Evolutionary conservation across 108 stramenopile genomes (phyloP).

Genomic region (Aurantiochytrium sp.): DNA sequence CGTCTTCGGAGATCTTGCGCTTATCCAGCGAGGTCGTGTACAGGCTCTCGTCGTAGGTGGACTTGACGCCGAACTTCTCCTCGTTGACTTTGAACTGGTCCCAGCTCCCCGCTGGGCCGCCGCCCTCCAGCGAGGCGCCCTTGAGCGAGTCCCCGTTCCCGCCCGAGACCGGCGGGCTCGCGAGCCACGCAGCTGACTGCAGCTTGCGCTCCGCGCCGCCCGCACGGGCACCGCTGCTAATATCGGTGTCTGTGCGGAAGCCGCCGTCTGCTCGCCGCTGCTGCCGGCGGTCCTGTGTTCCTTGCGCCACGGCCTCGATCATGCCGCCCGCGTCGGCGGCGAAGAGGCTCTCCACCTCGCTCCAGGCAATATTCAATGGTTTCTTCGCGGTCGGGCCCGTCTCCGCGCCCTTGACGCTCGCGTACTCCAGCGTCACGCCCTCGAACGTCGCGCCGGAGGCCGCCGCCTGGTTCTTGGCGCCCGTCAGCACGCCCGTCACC

Average conservation of each 20-base stretch:
- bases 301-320: not conserved
- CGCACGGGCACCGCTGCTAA: not conserved
- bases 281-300: not conserved
- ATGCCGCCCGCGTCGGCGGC: not conserved
- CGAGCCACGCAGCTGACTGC: not conserved
- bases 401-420: not conserved
- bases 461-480: not conserved
- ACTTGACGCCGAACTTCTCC: conserved; percentile 74
- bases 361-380: not conserved
- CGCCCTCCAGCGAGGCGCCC: not conserved
- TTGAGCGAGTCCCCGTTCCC: not conserved
- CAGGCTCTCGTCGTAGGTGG: conserved; percentile 86
- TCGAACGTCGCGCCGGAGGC: not conserved
- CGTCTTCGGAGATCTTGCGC: conserved; percentile 55
- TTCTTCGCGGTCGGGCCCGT: not conserved
- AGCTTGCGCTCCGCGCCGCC: not conserved
- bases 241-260: not conserved
- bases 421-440: not conserved
- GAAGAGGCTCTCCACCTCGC: not conserved
- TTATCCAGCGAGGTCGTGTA: conserved; percentile 87
- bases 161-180: not conserved
- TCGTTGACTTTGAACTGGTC: conserved; percentile 83
- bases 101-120: conserved; percentile 29
- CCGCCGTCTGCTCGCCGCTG: not conserved
- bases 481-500: not conserved